Base-by-base conservation (phyloP, 768 basidiomycete species). In the Naganishia friedmannii region DNA sequence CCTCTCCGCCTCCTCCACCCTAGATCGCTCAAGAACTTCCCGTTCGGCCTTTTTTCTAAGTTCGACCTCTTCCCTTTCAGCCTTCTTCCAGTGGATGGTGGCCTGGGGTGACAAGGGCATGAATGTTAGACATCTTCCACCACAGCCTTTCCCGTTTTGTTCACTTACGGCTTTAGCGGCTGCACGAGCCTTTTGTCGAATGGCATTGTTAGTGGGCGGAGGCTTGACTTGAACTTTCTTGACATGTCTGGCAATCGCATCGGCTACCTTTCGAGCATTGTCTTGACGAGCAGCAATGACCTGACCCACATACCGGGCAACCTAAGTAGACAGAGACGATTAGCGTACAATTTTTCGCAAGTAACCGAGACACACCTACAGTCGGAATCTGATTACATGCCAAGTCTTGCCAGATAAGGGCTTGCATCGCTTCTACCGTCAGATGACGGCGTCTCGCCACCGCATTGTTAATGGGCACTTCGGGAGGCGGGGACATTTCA, bases 51-150 rank as follows among this genome's bases (percentile, higher is more conserved):
- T 90, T 81, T 91, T 92, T 73, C 93, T 88, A 15, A 90, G 87
- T 72, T 96, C 93, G 55, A 92, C 84, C 82, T 97, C 95, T 80
- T 95, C 93, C 76, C 93, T 93, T 82, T 98, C 95, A 74, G 96
- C 97, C 82, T 93, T 93, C 83, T 91, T 94, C 93, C 93, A 96
- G 82, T 94, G 93, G 23, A 93, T 87, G 71, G 94, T 87, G 90
- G 97, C 93, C 84, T 97, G 65, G 9, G 3, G 1, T 37, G 9
- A 53, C 21, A 26, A 0, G 6, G 12, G 42, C 15, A 10, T 15
- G 15, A 42, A 42, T 13, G 15, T 42, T 42, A 17, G 15, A 42
- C 7, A 5, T 8, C 42, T 8, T 42, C 42, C 42, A 42, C 15
- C 42, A 31, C 15, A 26, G 1, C 34, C 17, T 29, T 39, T 28